These are phyloP conservation scores for Delphinella strobiligena DNA, from an alignment of 2,329 filamentous ascomycete genomes.

Conservation along the genomic window DNA sequence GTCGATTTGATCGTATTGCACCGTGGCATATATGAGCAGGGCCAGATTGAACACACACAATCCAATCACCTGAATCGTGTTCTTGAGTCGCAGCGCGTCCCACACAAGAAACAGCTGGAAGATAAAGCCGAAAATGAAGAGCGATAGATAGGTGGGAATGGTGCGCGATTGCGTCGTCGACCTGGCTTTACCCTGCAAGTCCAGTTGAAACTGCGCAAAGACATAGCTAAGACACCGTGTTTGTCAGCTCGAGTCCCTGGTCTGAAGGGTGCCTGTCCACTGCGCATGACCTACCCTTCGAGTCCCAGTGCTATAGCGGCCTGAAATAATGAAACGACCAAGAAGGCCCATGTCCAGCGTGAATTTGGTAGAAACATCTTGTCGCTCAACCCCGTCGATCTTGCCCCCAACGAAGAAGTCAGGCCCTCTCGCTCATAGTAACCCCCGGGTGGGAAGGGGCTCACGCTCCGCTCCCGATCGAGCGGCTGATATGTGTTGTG, in stretches of 20 bases:
- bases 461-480: slow-evolving; percentile 33
- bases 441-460: slow-evolving; percentile 23
- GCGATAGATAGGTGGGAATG: slow-evolving; percentile 87
- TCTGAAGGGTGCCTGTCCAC: no score
- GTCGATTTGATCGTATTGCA: slow-evolving; percentile 83
- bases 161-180: slow-evolving; percentile 39
- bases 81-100: slow-evolving; percentile 87
- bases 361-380: slow-evolving; percentile 70
- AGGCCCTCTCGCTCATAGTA: slow-evolving; percentile 42
- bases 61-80: slow-evolving; percentile 97
- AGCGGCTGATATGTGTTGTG: slow-evolving; percentile 31
- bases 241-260: no score
- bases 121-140: slow-evolving; percentile 95
- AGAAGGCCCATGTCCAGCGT: slow-evolving; percentile 80
- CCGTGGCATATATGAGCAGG: slow-evolving; percentile 80
- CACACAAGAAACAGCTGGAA: slow-evolving; percentile 85
- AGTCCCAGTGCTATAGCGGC: slow-evolving; percentile 69
- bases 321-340: slow-evolving; percentile 62
- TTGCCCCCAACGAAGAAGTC: slow-evolving; percentile 21
- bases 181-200: slow-evolving; percentile 30
- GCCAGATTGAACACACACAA: slow-evolving; percentile 87
- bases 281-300: slow-evolving; percentile 71
- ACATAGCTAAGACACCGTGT: slow-evolving; percentile 54
- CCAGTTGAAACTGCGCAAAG: slow-evolving; percentile 73
- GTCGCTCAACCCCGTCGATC: slow-evolving; percentile 23